Evolutionary conservation across 2,329 filamentous ascomycete genomes (phyloP).

Genomic region (Colletotrichum sp.): DNA sequence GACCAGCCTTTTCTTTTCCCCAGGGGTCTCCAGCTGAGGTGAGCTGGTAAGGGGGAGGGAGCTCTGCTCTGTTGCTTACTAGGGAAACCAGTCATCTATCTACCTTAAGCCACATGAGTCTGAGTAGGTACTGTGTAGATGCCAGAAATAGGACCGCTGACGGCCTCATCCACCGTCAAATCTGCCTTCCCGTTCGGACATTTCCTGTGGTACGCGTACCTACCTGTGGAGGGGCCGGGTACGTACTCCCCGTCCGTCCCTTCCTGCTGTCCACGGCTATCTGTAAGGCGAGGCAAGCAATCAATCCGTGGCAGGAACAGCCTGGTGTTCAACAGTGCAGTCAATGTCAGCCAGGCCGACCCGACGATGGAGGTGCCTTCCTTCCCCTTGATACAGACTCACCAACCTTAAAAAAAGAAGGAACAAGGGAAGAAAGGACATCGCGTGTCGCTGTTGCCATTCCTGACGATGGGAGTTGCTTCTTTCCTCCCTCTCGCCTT

Average conservation of each 20-base stretch:
- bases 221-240: background rate
- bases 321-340: background rate
- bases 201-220: background rate
- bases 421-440: background rate
- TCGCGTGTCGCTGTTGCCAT: background rate
- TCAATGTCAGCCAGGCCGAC: background rate
- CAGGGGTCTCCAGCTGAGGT: background rate
- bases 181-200: background rate
- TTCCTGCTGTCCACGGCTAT: background rate
- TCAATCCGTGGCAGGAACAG: background rate
- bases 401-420: background rate
- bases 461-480: background rate
- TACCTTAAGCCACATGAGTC: background rate
- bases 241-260: background rate
- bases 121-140: background rate
- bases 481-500: background rate
- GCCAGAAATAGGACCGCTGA: background rate
- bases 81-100: background rate
- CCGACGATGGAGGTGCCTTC: background rate
- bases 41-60: background rate
- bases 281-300: background rate
- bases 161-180: background rate
- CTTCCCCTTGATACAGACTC: background rate
- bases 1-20: background rate
- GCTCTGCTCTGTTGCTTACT: background rate